phyloP scores from a whole-genome alignment of 495 filamentous ascomycete species.

The Lichenothelia convexa region DNA sequence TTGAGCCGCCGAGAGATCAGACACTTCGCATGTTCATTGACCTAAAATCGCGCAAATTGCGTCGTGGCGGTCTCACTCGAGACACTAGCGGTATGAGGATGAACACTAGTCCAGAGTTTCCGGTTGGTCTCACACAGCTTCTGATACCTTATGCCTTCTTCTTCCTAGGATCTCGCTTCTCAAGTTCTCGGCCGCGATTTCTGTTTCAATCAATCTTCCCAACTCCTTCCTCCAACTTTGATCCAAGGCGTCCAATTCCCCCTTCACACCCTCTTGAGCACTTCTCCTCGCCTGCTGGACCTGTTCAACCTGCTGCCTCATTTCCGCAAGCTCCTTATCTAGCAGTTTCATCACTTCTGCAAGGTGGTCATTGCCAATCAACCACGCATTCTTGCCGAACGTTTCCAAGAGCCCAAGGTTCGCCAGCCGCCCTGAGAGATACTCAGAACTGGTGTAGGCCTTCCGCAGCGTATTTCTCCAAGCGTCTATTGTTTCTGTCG shows the following conservation, averaged over 20 bases:
- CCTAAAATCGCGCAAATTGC: no score
- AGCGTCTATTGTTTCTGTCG: not conserved
- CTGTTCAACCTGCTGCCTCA: slow-evolving; percentile 44
- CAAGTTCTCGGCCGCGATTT: slow-evolving; percentile 49
- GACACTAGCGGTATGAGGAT: no score
- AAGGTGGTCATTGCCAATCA: slow-evolving; percentile 62
- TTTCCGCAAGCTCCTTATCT: slow-evolving; percentile 59
- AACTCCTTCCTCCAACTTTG: slow-evolving; percentile 37
- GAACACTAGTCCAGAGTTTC: no score
- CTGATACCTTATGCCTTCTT: slow-evolving; percentile 23
- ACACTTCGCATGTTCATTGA: no score
- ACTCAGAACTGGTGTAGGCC: slow-evolving; percentile 46
- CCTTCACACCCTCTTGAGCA: slow-evolving; percentile 47
- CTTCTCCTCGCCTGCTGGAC: slow-evolving; percentile 52
- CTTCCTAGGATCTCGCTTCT: slow-evolving; percentile 43
- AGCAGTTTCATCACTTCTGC: slow-evolving; percentile 51
- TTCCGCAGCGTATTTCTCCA: slow-evolving; percentile 16
- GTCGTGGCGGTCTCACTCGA: no score
- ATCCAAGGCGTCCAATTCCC: slow-evolving; percentile 50
- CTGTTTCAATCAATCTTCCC: slow-evolving; percentile 40
- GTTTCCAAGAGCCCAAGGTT: slow-evolving; percentile 60
- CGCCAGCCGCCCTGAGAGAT: slow-evolving; percentile 44
- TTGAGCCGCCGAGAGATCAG: no score
- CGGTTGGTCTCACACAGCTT: no score
- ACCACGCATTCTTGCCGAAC: slow-evolving; percentile 79